phyloP scores from a whole-genome alignment of 2,329 filamentous ascomycete genomes.

The Chaetomiaceae sp. region DNA sequence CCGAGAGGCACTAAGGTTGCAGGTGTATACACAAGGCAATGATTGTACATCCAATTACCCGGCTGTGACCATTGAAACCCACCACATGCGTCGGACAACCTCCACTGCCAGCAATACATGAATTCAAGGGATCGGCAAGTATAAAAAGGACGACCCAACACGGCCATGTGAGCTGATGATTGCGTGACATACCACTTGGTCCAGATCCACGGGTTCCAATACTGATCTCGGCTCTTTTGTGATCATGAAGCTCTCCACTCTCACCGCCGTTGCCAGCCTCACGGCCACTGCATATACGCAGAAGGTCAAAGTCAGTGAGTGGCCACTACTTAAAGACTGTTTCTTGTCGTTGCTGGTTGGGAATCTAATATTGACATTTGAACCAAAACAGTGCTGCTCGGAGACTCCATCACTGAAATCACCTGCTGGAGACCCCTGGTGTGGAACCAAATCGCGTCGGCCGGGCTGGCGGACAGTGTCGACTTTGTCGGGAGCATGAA shows the following conservation, averaged over 20 bases:
- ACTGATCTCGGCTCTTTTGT: neutral
- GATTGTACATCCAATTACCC: neutral
- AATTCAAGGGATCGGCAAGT: too few species aligned
- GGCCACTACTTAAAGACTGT: neutral
- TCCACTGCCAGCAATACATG: too few species aligned
- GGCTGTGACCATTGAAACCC: too few species aligned
- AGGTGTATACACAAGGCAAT: too few species aligned
- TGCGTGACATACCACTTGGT: too few species aligned
- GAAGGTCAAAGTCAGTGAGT: constrained; percentile 23
- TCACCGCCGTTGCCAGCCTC: constrained; percentile 10
- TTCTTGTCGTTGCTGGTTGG: neutral
- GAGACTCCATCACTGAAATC: constrained; percentile 42
- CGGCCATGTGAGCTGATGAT: too few species aligned
- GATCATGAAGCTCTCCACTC: constrained; percentile 7
- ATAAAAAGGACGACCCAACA: too few species aligned
- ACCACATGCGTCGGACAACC: too few species aligned
- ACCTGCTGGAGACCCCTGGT: constrained; percentile 40
- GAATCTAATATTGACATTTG: constrained; percentile 2
- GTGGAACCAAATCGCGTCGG: constrained; percentile 35
- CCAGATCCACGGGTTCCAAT: neutral
- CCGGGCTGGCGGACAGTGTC: constrained; percentile 32
- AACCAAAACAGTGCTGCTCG: constrained; percentile 37
- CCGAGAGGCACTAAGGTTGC: too few species aligned
- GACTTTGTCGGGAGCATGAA: constrained; percentile 39
- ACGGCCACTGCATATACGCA: constrained; percentile 10